Evolutionary conservation across 148 eudicot species (phyloP).

Genomic region (Oxyria digyna): DNA sequence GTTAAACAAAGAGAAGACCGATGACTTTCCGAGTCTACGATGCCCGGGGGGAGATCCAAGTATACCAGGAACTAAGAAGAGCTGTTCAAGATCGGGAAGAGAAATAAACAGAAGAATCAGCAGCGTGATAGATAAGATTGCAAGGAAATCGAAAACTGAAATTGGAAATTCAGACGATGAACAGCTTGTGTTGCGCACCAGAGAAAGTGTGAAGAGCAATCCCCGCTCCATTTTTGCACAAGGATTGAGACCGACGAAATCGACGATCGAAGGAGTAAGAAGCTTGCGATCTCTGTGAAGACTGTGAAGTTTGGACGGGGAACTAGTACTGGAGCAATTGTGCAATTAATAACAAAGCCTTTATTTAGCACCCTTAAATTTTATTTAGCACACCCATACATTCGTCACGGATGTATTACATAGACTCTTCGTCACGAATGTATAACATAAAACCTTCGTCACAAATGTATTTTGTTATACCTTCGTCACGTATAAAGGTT

Average conservation of each 20-base stretch:
- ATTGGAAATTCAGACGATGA: not conserved
- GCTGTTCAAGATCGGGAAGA: not conserved
- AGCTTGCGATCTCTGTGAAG: not conserved
- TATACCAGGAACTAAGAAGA: constrained; percentile 27
- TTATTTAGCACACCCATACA: too few species aligned
- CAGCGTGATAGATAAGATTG: not conserved
- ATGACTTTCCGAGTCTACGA: constrained; percentile 40
- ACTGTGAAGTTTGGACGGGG: too few species aligned
- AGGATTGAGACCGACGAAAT: not conserved
- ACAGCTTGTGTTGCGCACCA: not conserved
- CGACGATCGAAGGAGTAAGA: constrained; percentile 1
- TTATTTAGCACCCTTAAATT: too few species aligned
- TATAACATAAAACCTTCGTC: too few species aligned
- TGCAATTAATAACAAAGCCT: too few species aligned
- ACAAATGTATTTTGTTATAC: too few species aligned
- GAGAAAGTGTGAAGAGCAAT: not conserved
- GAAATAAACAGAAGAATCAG: not conserved
- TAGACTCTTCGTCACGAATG: too few species aligned
- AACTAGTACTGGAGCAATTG: not conserved
- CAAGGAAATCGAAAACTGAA: not conserved
- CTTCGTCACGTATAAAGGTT: too few species aligned
- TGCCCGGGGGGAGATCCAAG: constrained; percentile 36
- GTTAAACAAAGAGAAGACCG: constrained; percentile 78
- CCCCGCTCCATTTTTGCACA: not conserved
- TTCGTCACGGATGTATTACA: too few species aligned